Percentiles rank a stretch among this genome's conserved stretches.
phyloP scores from a whole-genome alignment of 805 yeast species.

The Metschnikowia arizonensis region DNA sequence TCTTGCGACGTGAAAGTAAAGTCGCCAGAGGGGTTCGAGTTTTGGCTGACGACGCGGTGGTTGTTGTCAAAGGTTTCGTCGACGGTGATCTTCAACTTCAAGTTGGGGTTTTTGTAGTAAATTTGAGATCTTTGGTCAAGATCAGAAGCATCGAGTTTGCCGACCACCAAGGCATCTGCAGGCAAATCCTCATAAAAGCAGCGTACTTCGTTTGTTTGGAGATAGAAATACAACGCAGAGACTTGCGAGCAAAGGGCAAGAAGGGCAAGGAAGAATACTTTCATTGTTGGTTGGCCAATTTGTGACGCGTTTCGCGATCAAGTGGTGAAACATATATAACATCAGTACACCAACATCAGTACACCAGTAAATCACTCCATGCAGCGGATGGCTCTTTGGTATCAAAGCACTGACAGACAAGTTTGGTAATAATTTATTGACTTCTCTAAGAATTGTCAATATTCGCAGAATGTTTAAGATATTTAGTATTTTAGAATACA shows the following conservation, averaged over 20 bases:
- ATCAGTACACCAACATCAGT: not conserved
- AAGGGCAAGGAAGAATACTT: constrained; percentile 9
- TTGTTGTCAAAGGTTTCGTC: constrained; percentile 68
- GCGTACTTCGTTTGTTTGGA: constrained; percentile 67
- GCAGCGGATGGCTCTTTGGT: too few species aligned
- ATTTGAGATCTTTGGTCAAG: constrained; percentile 43
- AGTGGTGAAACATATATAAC: not conserved
- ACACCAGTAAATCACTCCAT: not conserved
- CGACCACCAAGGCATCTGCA: constrained; percentile 74
- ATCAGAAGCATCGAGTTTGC: constrained; percentile 66
- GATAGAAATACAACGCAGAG: constrained; percentile 69
- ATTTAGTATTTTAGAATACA: too few species aligned
- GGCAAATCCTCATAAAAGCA: constrained; percentile 85
- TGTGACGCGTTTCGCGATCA: constrained; percentile 1
- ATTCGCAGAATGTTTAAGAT: too few species aligned
- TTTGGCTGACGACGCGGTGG: constrained; percentile 72
- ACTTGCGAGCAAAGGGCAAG: constrained; percentile 12
- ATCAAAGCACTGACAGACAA: too few species aligned
- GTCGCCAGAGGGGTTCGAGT: constrained; percentile 55
- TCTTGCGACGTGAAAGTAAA: constrained; percentile 81
- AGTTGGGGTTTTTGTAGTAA: constrained; percentile 49
- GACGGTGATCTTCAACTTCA: constrained; percentile 51
- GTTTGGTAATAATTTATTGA: too few species aligned
- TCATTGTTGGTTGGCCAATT: constrained; percentile 5
- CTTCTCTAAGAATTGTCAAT: too few species aligned